Evolutionary conservation across 2,329 filamentous ascomycete species (phyloP), one percentile per base, ranked within the genome.

Genomic region (Alternaria arborescens): DNA sequence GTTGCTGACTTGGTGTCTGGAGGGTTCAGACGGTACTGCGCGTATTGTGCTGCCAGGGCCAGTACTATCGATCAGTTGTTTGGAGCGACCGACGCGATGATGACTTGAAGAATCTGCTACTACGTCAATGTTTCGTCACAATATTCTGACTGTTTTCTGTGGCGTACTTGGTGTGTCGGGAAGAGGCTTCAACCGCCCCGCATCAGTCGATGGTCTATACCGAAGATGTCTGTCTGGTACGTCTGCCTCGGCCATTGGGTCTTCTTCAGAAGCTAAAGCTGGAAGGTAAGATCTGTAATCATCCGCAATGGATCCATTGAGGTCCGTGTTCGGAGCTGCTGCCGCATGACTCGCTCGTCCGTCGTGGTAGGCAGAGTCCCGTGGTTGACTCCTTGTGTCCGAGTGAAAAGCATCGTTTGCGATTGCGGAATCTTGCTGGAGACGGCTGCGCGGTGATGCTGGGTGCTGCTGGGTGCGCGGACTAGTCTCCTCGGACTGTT

Each of bases 221-320:
- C 48, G 61, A 7, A 72, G 68, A 38, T 76, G 76, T 2, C 72
- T 66, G 43, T 77, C 71, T 8, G 74, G 73, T 10, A 77, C 64
- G 50, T 74, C 87, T 71, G 90, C 50, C 38, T 64, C 52, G 28
- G 61, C 60, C 22, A 58, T 38, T 14, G 56, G 24, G n/a, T 63
- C 54, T 10, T 58, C 48, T 41, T 50, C 55, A 10, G 67, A 50
- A 22, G 68, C 64, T 12, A 69, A 48, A 7, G 51, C 65, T 10
- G 71, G 61, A 6, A 68, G 47, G 26, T 72, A 71, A 3, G 66
- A 62, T 48, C 61, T 65, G 57, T 72, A 71, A 22, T 71, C 60
- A 22, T 70, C 62, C 18, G 67, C 66, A 42, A 75, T 64, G 6
- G 66, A 65, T 16, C 58, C 58, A 14, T 65, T 57, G 18, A 40